Base-by-base conservation (phyloP, 352 stramenopile species). In the Plasmopara viticola region DNA sequence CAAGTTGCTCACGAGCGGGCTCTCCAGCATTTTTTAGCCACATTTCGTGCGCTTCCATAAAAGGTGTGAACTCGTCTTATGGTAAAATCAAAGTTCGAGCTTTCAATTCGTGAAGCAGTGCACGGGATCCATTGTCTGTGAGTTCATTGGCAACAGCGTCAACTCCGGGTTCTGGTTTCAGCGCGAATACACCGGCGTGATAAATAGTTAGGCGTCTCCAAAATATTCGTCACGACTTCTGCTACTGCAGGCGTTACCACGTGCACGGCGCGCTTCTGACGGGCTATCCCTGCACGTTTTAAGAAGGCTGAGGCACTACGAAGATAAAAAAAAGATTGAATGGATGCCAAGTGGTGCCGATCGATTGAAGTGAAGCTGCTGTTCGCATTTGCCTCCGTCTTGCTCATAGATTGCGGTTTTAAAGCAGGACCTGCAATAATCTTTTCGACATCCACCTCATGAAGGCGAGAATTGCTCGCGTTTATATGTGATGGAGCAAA, bases 401-500 rank as follows among this genome's bases (percentile, higher is more conserved):
- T 66, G 18, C 66, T 57, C 10, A n/a, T 49, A 5, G 30, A 40
- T n/a, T 54, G 42, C 33, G 59, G 20, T 29, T 53, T 31, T 6
- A 59, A 62, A 5, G 58, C 48, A 37, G 76, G 66, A 31, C 75
- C 75, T 6, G 66, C 72, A 40, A 60, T 25, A 25, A 25, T 25
- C 3, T 25, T 41, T 42, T 40, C 37, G 40, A 50, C 44, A 12
- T 60, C 44, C 1, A 49, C 9, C n/a, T 66, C 67, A 49, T 82
- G 10, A 99, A 73, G 13, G 89, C 90, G 15, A 99, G 58, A 64
- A 99, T 54, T 99, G 97, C 0, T 95, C 97, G 47, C 97, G 95
- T 0, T 95, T 98, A 66, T 99, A 98, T 95, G 53, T 99, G 90
- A 53, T 99, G 96, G 15, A 97, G 97, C 12, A 98, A 72, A 17